Percentiles rank a stretch among this genome's conserved stretches.
Evolutionary conservation across 2,329 filamentous ascomycete species (phyloP).

Genomic region (Torrubiellomyces zombiae): DNA sequence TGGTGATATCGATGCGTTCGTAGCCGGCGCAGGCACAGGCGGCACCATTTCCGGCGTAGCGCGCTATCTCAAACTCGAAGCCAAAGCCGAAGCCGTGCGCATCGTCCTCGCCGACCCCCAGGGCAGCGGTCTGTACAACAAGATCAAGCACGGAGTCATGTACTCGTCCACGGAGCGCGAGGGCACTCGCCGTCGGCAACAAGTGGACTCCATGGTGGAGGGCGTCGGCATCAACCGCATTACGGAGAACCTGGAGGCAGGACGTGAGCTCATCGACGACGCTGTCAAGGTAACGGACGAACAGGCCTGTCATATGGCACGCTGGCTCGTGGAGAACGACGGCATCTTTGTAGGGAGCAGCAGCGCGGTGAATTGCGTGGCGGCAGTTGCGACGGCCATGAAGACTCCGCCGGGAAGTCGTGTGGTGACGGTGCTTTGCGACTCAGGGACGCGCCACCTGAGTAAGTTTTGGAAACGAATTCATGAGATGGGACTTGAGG

Average conservation of each 20-base stretch:
- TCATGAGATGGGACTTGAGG: constrained; percentile 50
- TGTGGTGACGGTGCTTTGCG: constrained; percentile 73
- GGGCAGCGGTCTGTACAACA: constrained; percentile 85
- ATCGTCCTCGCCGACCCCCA: constrained; percentile 86
- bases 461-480: constrained; percentile 74
- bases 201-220: constrained; percentile 93
- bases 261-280: constrained; percentile 73
- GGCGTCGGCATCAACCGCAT: constrained; percentile 89
- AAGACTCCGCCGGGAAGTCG: constrained; percentile 42
- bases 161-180: constrained; percentile 79
- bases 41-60: constrained; percentile 85
- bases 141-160: constrained; percentile 87
- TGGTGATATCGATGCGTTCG: constrained; percentile 67
- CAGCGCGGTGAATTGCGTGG: constrained; percentile 90
- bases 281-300: constrained; percentile 76
- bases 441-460: constrained; percentile 65
- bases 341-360: constrained; percentile 90
- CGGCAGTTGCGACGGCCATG: constrained; percentile 53
- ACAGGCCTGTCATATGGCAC: constrained; percentile 85
- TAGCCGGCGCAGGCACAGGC: constrained; percentile 85
- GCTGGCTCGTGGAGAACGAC: constrained; percentile 89
- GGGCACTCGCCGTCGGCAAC: constrained; percentile 72
- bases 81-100: constrained; percentile 39
- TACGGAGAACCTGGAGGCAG: constrained; percentile 85
- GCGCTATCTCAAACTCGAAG: constrained; percentile 59